Evolutionary conservation across 2,329 filamentous ascomycete genomes (phyloP), one percentile per base, ranked within the genome.

Genomic region (Exophiala bonariae): DNA sequence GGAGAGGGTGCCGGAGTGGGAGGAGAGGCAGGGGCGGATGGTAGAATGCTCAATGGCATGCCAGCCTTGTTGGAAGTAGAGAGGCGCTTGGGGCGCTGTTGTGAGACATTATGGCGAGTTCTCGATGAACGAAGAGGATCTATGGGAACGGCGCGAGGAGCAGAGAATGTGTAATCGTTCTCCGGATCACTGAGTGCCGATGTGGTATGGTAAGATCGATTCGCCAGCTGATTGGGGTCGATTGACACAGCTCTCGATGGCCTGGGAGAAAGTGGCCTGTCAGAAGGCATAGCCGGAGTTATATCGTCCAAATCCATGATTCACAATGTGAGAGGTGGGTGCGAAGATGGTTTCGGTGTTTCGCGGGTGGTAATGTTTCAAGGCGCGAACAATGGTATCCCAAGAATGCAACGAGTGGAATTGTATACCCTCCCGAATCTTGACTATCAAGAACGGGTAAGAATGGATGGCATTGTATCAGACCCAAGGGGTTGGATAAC

Each of bases 1-100:
- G 82, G 82, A 62, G 80, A 83, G 5, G 82, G 82, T 20, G 82
- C 82, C 9, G 82, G 82, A n/a, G 82, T 85, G 13, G 82, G 82
- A 55, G 82, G 82, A 39, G 81, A 85, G 10, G 81, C 79, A 16
- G 82, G 81, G 44, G 81, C 80, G 4, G 82, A 84, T 14, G 81
- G 80, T 7, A 83, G 73, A n/a, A 82, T 75, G 58, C 76, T 82
- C 53, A 79, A 74, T 26, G 80, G 78, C 52, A 83, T 76, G 16
- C 69, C 71, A 30, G 77, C 67, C 52, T 54, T 57, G 17, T 30
- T 52, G 20, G 55, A 49, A 3, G 53, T 55, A 19, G 57, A 58
- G 32, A 58, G 41, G 16, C 57, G 46, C 47, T 56, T 59, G 2
- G 55, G 48, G n/a, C 52, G 49, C 14, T 41, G 41, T 48, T 60